Evolutionary conservation across 129 eudicot species (phyloP).

Genomic region (Lactuca saligna): DNA sequence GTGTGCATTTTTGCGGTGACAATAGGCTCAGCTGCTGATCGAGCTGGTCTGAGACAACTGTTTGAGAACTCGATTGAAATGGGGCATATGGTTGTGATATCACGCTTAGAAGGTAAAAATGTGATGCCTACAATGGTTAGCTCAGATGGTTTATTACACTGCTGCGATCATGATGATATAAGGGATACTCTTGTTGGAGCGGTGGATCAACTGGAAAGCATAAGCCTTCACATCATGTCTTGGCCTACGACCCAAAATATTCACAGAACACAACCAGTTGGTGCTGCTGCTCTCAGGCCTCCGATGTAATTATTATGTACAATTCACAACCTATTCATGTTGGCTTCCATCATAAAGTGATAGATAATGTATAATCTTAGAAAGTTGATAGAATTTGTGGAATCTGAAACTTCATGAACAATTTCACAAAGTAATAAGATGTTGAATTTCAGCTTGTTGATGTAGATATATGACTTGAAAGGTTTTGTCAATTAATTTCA

Average conservation of each 20-base stretch:
- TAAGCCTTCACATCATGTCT: constrained; percentile 50
- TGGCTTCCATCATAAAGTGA: neutral
- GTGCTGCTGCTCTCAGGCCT: constrained; percentile 43
- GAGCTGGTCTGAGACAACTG: constrained; percentile 46
- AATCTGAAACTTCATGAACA: too few relatives aligned
- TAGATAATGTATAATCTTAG: too few relatives aligned
- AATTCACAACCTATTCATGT: neutral
- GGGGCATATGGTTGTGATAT: constrained; percentile 45
- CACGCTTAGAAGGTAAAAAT: constrained; percentile 58
- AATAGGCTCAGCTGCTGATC: constrained; percentile 58
- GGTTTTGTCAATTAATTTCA: too few relatives aligned
- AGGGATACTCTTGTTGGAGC: constrained; percentile 50
- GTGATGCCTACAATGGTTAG: constrained; percentile 51
- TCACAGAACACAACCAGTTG: constrained; percentile 21
- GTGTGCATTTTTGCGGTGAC: constrained; percentile 47
- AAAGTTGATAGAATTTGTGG: too few relatives aligned
- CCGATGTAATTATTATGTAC: constrained; percentile 27
- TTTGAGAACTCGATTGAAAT: constrained; percentile 38
- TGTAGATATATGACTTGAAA: too few relatives aligned
- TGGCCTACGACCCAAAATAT: constrained; percentile 36
- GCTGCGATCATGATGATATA: constrained; percentile 49
- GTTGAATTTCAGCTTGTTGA: too few relatives aligned
- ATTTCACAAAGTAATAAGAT: too few relatives aligned
- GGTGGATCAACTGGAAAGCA: constrained; percentile 44
- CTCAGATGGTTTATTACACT: constrained; percentile 47